Percentiles rank a stretch among this genome's conserved stretches.
phyloP scores from a whole-genome alignment of 2,329 filamentous ascomycete genomes.

The Lachnellula willkommii region DNA sequence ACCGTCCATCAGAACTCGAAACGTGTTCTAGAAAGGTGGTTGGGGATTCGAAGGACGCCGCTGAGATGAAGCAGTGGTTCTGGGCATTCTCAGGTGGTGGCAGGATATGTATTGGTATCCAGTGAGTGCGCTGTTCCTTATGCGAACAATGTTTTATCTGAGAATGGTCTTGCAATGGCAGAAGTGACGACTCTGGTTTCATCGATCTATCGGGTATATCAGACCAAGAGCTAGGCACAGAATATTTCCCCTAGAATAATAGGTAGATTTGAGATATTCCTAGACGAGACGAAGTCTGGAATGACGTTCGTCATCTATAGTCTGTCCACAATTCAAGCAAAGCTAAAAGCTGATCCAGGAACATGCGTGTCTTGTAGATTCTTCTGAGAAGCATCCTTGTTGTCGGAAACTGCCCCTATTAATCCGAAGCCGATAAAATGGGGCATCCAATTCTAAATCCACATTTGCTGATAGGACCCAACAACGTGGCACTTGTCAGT shows the following conservation, averaged over 20 bases:
- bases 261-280: constrained; percentile 22
- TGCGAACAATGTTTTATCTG: background rate
- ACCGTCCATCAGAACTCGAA: no score
- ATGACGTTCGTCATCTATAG: background rate
- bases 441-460: no score
- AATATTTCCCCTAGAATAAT: constrained; percentile 36
- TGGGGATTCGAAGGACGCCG: constrained; percentile 35
- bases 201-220: constrained; percentile 41
- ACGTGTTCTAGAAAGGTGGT: constrained; percentile 39
- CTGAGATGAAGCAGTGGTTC: constrained; percentile 44
- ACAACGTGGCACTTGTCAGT: no score
- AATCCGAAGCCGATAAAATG: no score
- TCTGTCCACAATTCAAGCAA: background rate
- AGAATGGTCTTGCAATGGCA: constrained; percentile 38
- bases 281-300: background rate
- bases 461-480: no score
- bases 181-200: constrained; percentile 45
- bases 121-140: constrained; percentile 8
- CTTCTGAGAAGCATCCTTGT: background rate
- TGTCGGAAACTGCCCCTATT: no score
- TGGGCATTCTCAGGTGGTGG: constrained; percentile 64
- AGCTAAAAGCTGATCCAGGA: background rate
- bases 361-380: background rate
- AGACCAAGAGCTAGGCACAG: constrained; percentile 30
- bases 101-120: constrained; percentile 57